These are phyloP conservation scores for Aspergillus bridgeri DNA, from an alignment of 495 filamentous ascomycete genomes.

Conservation along the genomic window DNA sequence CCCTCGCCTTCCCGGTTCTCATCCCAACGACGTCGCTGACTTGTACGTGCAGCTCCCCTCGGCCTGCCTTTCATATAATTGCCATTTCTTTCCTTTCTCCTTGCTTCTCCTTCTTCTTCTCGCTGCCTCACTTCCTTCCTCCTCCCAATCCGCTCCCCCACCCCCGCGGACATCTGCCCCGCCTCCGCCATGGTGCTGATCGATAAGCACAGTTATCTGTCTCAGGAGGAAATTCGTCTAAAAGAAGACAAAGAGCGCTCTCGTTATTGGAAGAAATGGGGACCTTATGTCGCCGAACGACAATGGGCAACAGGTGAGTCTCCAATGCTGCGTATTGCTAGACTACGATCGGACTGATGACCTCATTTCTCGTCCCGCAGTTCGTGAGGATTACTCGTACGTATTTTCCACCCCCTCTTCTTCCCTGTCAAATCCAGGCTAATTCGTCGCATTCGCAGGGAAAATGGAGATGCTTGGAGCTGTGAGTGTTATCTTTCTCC, in stretches of 20 bases:
- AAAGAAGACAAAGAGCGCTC: constrained; percentile 75
- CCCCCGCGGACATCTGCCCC: background rate
- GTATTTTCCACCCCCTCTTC: constrained; percentile 22
- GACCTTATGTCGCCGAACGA: constrained; percentile 58
- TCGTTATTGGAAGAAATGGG: constrained; percentile 97
- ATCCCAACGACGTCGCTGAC: background rate
- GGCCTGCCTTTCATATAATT: background rate
- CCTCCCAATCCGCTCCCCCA: background rate
- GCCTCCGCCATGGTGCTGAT: constrained; percentile 73
- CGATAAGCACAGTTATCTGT: constrained; percentile 77
- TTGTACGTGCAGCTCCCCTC: background rate
- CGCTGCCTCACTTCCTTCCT: constrained; percentile 1
- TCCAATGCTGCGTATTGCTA: constrained; percentile 12
- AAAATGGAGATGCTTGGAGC: constrained; percentile 92
- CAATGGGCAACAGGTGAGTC: constrained; percentile 84
- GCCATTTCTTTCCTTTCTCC: constrained; percentile 2
- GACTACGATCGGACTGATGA: constrained; percentile 21
- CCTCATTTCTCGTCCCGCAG: constrained; percentile 41
- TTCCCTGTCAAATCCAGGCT: background rate
- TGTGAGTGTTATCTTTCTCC: constrained; percentile 54
- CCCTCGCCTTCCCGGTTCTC: background rate
- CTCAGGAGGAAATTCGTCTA: constrained; percentile 82
- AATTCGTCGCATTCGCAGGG: constrained; percentile 28
- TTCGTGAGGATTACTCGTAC: constrained; percentile 92
- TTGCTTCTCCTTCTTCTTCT: constrained; percentile 7